Evolutionary conservation across 164 flowering plant species (phyloP).

Genomic region (Cinnamomum micranthum): DNA sequence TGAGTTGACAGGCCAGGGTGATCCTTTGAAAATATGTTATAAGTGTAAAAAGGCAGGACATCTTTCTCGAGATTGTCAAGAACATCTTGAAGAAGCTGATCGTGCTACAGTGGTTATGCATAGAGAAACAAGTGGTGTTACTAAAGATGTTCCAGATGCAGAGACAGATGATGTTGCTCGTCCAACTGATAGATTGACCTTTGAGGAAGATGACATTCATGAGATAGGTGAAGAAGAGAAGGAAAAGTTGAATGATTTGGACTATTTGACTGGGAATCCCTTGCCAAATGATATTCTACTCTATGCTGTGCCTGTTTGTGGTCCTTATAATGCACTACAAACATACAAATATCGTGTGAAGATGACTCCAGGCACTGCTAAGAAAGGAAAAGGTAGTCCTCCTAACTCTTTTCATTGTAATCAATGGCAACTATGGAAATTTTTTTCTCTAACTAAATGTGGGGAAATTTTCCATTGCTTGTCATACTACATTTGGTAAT

Average conservation of each 20-base stretch:
- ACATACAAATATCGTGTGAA: conserved; percentile 86
- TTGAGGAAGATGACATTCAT: conserved; percentile 92
- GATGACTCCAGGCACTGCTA: conserved; percentile 80
- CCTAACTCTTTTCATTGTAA: too few species aligned
- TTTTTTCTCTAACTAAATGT: too few species aligned
- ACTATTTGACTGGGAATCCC: conserved; percentile 91
- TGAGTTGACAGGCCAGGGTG: conserved; percentile 37
- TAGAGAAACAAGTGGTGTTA: conserved; percentile 21
- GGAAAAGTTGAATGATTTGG: conserved; percentile 75
- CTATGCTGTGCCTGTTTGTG: conserved; percentile 97
- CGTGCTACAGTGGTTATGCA: conserved; percentile 7
- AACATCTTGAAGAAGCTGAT: conserved; percentile 38
- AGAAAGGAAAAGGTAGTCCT: conserved; percentile 85
- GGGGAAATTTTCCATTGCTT: too few species aligned
- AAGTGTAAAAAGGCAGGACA: conserved; percentile 89
- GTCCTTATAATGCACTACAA: conserved; percentile 82
- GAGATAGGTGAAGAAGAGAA: conserved; percentile 92
- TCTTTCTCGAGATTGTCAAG: conserved; percentile 78
- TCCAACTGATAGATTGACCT: conserved; percentile 50
- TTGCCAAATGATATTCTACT: conserved; percentile 74
- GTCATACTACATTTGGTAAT: too few species aligned
- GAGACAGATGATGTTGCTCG: conserved; percentile 15
- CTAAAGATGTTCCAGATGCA: conserved; percentile 16
- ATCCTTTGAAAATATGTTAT: conserved; percentile 76
- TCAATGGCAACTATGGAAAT: too few species aligned